Base-by-base conservation (phyloP, 2,329 filamentous ascomycete genomes). In the Fusarium stilboides region DNA sequence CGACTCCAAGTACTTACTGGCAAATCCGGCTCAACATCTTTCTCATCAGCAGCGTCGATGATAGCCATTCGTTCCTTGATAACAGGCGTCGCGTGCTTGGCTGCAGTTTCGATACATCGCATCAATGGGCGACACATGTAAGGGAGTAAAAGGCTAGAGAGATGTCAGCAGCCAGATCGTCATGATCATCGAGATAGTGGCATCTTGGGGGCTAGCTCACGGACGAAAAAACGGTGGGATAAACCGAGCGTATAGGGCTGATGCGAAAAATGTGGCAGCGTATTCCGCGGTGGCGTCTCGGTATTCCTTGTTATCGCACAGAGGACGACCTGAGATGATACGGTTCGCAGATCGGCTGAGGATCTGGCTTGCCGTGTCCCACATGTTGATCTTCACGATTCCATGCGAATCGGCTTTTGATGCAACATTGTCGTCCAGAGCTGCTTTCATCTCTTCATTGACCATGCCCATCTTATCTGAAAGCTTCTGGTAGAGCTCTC, bases 301-400 rank as follows among this genome's bases (percentile, higher is more conserved):
- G 17, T 65, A 65, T 42, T 65, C 62, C 8, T 55, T 50, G n/a
- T 65, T 65, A 15, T 58, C 46, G 31, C 62, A 65, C 34, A 65
- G 13, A 50, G 58, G 62, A 46, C 57, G 59, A n/a, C 58, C 62
- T 17, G 62, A 65, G 46, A 65, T 65, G 17, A 65, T 65, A 8
- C 62, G 58, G 46, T 65, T 63, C 33, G 62, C 62, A 50, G 62
- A 65, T 36, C 62, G 56, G 37, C 62, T 65, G 14, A 65, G 62
- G 31, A 65, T 53, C 26, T 44, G 47, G 36, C 54, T 65, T 1
- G 62, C 58, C 17, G 58, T 63, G 26, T 65, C 62, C 62, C 62
- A 63, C 58, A 65, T 65, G 15, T 65, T 65, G 19, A 63, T 63
- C 10, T 49, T 62, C 9, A 31, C 47, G 19, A 63, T 33, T 2